phyloP scores from a whole-genome alignment of 805 yeast species.

The Sungouiella blattae region DNA sequence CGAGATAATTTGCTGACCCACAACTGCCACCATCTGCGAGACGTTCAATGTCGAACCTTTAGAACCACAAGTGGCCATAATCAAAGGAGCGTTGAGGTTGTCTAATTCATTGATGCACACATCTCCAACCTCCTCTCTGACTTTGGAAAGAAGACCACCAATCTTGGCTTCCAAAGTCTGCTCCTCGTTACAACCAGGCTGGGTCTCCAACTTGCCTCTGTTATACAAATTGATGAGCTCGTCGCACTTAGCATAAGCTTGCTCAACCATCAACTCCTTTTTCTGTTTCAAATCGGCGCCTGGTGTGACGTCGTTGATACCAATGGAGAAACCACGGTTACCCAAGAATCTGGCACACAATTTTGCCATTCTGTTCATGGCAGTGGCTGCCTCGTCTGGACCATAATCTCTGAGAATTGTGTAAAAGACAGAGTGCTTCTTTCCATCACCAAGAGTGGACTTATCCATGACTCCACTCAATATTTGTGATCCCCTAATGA shows the following conservation, averaged over 20 bases:
- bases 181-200: conserved; percentile 98
- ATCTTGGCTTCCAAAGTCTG: conserved; percentile 97
- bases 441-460: conserved; percentile 95
- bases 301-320: conserved; percentile 96
- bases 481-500: conserved; percentile 85
- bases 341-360: conserved; percentile 94
- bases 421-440: conserved; percentile 93
- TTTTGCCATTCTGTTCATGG: conserved; percentile 99
- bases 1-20: conserved; percentile 97
- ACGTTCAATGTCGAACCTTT: conserved; percentile 97
- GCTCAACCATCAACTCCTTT: conserved; percentile 86
- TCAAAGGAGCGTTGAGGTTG: conserved; percentile 88
- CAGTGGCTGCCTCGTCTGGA: conserved; percentile 90
- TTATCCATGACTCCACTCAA: conserved; percentile 96
- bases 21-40: conserved; percentile 99
- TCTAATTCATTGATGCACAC: conserved; percentile 92
- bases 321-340: conserved; percentile 94
- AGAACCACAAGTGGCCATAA: conserved; percentile 99
- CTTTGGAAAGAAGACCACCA: conserved; percentile 93
- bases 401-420: conserved; percentile 95
- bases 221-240: conserved; percentile 76
- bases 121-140: conserved; percentile 98
- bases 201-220: conserved; percentile 89
- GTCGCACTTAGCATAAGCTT: conserved; percentile 88
- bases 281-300: conserved; percentile 68